Evolutionary conservation across 1,139 yeast species (phyloP), one percentile per base, ranked within the genome.

Genomic region (Debaryomyces psychrophilus): DNA sequence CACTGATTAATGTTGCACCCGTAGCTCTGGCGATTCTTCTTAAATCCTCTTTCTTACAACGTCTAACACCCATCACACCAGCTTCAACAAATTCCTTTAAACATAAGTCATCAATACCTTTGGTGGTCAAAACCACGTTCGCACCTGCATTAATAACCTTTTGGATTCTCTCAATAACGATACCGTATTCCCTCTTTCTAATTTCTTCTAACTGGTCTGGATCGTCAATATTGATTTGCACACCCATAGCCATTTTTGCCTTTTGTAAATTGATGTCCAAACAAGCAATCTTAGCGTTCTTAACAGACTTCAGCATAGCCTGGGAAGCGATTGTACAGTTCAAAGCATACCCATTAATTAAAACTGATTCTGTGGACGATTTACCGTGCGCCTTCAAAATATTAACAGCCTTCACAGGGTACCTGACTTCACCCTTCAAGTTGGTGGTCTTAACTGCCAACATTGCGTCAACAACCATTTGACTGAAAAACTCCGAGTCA

Each of bases 221-320:
- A 65, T 95, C 98, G 59, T 90, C 96, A 61, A 95, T 90, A 63
- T 93, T 92, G 65, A 95, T 89, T 68, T 92, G 96, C 46, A 95
- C 98, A 44, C 99, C 99, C 85, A 95, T 84, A 33, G 98, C 97
- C 98, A 95, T 90, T 67, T 92, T 83, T 7, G 97, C 93, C 68
- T 92, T 93, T 68, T 95, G 99, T 62, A 95, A 75, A 68, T 95
- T 93, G 69, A 95, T 82, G 68, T 95, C 99, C 62, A 95, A 77
- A 57, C 93, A 86, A 4, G 99, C 99, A 62, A 95, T 90, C 62
- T 86, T 88, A 43, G 96, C 96, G 55, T 79, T 77, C 43, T 76
- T 68, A 43, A 95, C 73, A 42, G 79, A 76, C 60, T 88, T 90
- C 54, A 82, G 77, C 99, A 95, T 95, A 17, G 98, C 98, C 70